Evolutionary conservation across 345 rosid genomes (phyloP), one percentile per base, ranked within the genome.

Genomic region (Pistacia integerrima): DNA sequence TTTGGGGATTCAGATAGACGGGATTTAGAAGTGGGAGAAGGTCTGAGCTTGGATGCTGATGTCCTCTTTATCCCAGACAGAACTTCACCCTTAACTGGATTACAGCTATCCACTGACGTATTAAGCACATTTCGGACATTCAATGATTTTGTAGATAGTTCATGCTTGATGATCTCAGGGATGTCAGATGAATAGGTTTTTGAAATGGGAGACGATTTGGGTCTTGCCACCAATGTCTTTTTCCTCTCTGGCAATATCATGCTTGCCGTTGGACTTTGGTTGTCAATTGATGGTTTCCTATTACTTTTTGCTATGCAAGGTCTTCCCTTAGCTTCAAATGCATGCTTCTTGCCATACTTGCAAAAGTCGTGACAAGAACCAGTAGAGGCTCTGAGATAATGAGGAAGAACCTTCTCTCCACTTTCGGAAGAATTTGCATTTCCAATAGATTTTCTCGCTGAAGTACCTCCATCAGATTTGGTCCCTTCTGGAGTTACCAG

Each of bases 331-430:
- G 82, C 80, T 81, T 90, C 88, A 35, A 65, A 71, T 70, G 69
- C 90, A 68, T 89, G 86, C 65, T 77, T 85, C 74, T 71, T 84
- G 71, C 97, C 97, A 69, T 81, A 92, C 79, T 94, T 94, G 81
- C 98, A 94, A 52, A 74, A 80, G 82, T 94, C 98, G 74, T 92
- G 98, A 84, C 98, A 90, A 30, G 98, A 94, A 72, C 87, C 92
- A 51, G 90, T 85, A 11, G 94, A 83, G 81, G 93, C 90, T 79
- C 88, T 88, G 66, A 92, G 92, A 70, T 94, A 90, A 74, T 74
- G 85, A 58, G 97, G 93, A 72, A 91, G 63, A 75, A 77, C 25
- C 0, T 86, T 86, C 70, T 87, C 92, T 72, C 78, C 75, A 13
- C 71, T 75, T 67, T 77, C 74, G 38, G 80, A 36, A 67, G 82